Base-by-base conservation (phyloP, 179 eudicot species). In the Heliamphora pulchella region DNA sequence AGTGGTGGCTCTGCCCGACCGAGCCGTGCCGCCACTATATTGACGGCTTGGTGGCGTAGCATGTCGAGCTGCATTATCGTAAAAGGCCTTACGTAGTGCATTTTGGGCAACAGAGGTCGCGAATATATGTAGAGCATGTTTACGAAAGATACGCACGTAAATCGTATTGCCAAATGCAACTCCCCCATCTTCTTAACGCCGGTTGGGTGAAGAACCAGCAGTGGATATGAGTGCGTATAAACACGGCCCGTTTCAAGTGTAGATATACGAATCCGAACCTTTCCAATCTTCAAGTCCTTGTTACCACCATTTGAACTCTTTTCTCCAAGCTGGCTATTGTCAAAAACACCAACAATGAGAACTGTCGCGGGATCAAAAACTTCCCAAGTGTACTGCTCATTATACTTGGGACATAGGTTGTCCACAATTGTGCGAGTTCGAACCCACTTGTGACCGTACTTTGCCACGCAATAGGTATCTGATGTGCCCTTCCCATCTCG, bases 331-430 rank as follows among this genome's bases (percentile, higher is more conserved):
- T 95, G 98, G 79, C 90, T 84, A 78, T 95, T 93, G 83, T 95
- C 98, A 58, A 95, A 93, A 14, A 93, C 97, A 57, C 98, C 95
- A 1, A 95, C 88, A 0, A 95, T 95, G 50, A 95, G 86, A 80
- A 95, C 97, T 0, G 98, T 95, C 7, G 97, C 96, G 0, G 97
- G 93, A 81, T 95, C 97, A 67, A 91, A 95, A 41, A 95, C 98
- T 85, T 95, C 98, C 98, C 98, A 95, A n/a, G 97, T 93, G 65
- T 95, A 93, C 81, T 95, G 98, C 88, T 95, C 98, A 46, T 95
- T 95, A 83, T 93, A 95, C 80, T 88, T 92, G 0, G 98, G 98
- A 58, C 54, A 85, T 50, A 92, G 87, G 71, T 91, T 91, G 84
- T 93, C 97, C 10, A 93, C 93, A 53, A 95, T 87, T 0, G 98